Percentiles rank a stretch among this genome's conserved stretches.
phyloP scores from a whole-genome alignment of 495 filamentous ascomycete species.

The Lineolata rhizophorae region DNA sequence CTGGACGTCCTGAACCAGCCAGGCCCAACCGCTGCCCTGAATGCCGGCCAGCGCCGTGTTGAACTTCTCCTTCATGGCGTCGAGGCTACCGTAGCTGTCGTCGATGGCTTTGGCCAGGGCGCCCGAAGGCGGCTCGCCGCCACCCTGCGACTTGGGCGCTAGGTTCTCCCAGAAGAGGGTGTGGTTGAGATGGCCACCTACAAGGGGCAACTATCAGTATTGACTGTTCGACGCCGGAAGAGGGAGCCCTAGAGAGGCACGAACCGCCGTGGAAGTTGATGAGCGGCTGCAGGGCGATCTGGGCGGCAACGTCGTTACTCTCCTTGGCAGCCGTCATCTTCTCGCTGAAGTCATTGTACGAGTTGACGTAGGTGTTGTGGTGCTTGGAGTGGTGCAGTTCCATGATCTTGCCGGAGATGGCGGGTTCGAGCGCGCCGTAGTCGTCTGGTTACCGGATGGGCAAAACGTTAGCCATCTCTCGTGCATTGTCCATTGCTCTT shows the following conservation, averaged over 20 bases:
- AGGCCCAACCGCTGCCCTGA: conserved; percentile 89
- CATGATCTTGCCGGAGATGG: conserved; percentile 96
- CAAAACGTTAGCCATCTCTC: too few species aligned
- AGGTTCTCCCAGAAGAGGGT: conserved; percentile 86
- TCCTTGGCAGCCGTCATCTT: conserved; percentile 35
- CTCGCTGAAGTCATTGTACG: conserved; percentile 40
- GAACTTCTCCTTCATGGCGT: conserved; percentile 55
- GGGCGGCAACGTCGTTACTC: conserved; percentile 36
- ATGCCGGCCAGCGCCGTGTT: conserved; percentile 62
- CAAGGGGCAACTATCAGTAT: background rate
- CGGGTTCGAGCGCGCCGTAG: conserved; percentile 62
- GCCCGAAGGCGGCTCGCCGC: conserved; percentile 58
- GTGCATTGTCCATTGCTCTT: too few species aligned
- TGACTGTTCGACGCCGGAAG: too few species aligned
- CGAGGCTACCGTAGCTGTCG: conserved; percentile 49
- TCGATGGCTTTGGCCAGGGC: conserved; percentile 50
- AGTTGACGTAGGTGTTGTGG: conserved; percentile 61
- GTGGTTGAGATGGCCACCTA: conserved; percentile 68
- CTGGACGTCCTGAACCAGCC: conserved; percentile 72
- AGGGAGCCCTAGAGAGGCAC: background rate
- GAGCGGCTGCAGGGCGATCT: conserved; percentile 62
- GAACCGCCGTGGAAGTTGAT: conserved; percentile 89
- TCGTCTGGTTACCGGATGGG: too few species aligned
- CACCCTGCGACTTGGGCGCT: conserved; percentile 43
- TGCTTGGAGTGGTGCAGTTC: conserved; percentile 70